These are phyloP conservation scores for Ganoderma lingzhi DNA, from an alignment of 1,284 basidiomycete species.

Conservation along the genomic window DNA sequence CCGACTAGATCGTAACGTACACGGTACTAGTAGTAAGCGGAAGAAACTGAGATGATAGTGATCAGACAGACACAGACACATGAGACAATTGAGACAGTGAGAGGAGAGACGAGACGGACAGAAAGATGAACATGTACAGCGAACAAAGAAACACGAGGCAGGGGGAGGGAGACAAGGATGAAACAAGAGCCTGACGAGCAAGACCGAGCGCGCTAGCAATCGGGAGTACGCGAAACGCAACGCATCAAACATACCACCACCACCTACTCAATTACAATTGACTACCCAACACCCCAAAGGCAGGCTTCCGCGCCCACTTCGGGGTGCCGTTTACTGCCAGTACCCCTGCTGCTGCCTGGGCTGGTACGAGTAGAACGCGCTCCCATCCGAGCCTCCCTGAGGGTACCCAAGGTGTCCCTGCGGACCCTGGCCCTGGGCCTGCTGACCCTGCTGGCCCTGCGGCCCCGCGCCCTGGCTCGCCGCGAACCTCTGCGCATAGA, in stretches of 20 bases:
- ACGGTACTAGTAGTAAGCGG: slow-evolving; percentile 15
- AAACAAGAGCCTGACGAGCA: slow-evolving; percentile 11
- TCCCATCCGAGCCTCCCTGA: slow-evolving; percentile 66
- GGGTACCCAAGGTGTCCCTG: slow-evolving; percentile 72
- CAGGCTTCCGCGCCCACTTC: background rate
- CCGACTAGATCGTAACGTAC: slow-evolving; percentile 33
- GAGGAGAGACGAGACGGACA: slow-evolving; percentile 10
- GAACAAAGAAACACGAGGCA: slow-evolving; percentile 7
- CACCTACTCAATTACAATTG: slow-evolving; percentile 3
- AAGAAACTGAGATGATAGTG: slow-evolving; percentile 12
- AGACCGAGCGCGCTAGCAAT: slow-evolving; percentile 2
- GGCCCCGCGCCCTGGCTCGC: slow-evolving; percentile 54
- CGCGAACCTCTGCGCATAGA: slow-evolving; percentile 71
- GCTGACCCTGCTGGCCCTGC: slow-evolving; percentile 53
- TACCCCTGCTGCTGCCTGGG: slow-evolving; percentile 71
- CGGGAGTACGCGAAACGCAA: slow-evolving; percentile 3
- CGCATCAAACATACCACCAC: slow-evolving; percentile 5
- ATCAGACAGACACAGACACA: slow-evolving; percentile 4
- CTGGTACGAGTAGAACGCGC: slow-evolving; percentile 71
- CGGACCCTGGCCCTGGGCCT: slow-evolving; percentile 57
- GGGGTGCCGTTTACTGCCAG: slow-evolving; percentile 60
- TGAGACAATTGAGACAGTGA: slow-evolving; percentile 7
- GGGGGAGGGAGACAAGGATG: slow-evolving; percentile 1
- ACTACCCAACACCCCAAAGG: background rate
- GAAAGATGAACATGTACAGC: slow-evolving; percentile 6